Evolutionary conservation across 2,329 filamentous ascomycete species (phyloP), one percentile per base, ranked within the genome.

Genomic region (Xylariaceae sp.): DNA sequence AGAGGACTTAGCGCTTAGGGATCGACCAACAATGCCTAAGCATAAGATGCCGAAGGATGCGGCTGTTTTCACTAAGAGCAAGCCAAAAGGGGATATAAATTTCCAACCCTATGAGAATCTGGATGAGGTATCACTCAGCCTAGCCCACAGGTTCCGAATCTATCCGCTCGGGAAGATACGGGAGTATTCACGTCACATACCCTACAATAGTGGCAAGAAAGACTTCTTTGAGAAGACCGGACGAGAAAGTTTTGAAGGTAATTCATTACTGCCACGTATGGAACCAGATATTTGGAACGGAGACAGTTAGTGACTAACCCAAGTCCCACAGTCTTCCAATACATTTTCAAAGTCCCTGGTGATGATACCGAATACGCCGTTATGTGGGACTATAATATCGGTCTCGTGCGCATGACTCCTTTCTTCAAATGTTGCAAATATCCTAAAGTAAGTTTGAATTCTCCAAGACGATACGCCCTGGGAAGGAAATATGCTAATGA

Each of bases 331-430:
- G 89, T 90, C 22, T 92, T 92, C 68, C 84, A 91, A 63, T 97
- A 96, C 70, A 84, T 82, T 34, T 96, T 95, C 76, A 81, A 78
- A 61, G 69, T 87, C 3, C 88, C 88, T 0, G 83, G 78, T 10
- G 81, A 87, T 43, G 79, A 85, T 1, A 79, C 77, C 58, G 77
- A 81, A 49, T 92, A 87, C 68, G 83, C 81, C 0, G 85, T 97
- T 56, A 91, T 96, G 83, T 99, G 94, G 94, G 94, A 99, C 71
- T 96, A 96, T 74, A 92, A 95, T 64, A 84, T 92, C 57, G 94
- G 94, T 8, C 84, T 97, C 29, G 92, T 97, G 58, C 86, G 92
- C 57, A 95, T 95, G 71, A 96, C 92, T 2, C 88, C 91, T 26
- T 89, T 97, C 68, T 97, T 97, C 80, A 96, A 96, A 70, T 91